Conservation (phyloP, 2,329 filamentous ascomycete genomes). For the Drechslerella dactyloides region DNA sequence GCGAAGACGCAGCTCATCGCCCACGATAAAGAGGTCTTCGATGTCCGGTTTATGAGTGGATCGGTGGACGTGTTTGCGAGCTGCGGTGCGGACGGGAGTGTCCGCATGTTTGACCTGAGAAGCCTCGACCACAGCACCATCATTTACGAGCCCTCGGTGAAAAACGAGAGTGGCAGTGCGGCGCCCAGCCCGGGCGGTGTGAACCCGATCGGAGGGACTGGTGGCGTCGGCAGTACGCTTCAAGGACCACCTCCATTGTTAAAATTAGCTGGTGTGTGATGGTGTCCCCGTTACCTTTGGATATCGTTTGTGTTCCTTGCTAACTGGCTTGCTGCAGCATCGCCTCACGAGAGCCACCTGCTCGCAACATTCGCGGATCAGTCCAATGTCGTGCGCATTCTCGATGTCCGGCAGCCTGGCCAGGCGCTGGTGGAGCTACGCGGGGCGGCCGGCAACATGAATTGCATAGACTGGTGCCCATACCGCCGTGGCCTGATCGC, state of each 20-base stretch:
- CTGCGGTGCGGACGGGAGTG: constrained; percentile 95
- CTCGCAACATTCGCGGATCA: constrained; percentile 97
- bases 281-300: not conserved
- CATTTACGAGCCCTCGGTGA: constrained; percentile 91
- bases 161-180: constrained; percentile 66
- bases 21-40: constrained; percentile 98
- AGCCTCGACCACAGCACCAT: constrained; percentile 98
- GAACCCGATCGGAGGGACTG: constrained; percentile 60
- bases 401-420: constrained; percentile 94
- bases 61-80: constrained; percentile 99
- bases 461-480: constrained; percentile 95
- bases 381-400: constrained; percentile 87
- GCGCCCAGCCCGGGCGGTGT: constrained; percentile 58
- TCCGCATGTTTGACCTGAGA: constrained; percentile 96
- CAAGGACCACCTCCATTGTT: constrained; percentile 77
- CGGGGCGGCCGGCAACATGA: constrained; percentile 82
- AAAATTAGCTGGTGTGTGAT: constrained; percentile 66
- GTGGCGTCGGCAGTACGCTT: constrained; percentile 69
- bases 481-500: constrained; percentile 84
- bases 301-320: constrained; percentile 14
- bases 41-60: constrained; percentile 96
- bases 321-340: constrained; percentile 64
- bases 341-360: constrained; percentile 91
- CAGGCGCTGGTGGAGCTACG: constrained; percentile 92
- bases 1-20: constrained; percentile 98